A percentile compares a stretch with the other conserved stretches of the same genome.
phyloP scores from a whole-genome alignment of 2,329 filamentous ascomycete species.

The Claviceps sp. region DNA sequence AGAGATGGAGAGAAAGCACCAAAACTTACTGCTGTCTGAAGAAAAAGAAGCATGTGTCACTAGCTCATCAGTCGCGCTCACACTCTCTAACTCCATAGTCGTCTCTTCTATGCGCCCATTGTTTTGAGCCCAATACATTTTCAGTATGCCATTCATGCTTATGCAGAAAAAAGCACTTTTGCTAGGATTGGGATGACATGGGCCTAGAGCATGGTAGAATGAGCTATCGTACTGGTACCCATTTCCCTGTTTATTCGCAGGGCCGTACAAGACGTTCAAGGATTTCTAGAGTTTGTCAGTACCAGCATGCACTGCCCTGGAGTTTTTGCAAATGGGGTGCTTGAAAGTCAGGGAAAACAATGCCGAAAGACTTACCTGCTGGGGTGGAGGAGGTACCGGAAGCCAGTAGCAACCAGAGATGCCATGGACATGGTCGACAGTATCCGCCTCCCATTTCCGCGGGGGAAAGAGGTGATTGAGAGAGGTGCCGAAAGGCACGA shows the following conservation, averaged over 20 bases:
- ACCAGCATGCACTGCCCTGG: background rate
- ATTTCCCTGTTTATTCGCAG: conserved; percentile 47
- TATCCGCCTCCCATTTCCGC: conserved; percentile 51
- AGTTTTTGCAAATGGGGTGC: too few species aligned
- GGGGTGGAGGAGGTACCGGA: conserved; percentile 35
- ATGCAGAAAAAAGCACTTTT: conserved; percentile 68
- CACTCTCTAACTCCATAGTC: conserved; percentile 58
- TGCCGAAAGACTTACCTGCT: conserved; percentile 18
- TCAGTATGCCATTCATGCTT: conserved; percentile 59
- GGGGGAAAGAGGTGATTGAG: conserved; percentile 57
- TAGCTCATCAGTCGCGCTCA: conserved; percentile 59
- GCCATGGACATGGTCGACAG: conserved; percentile 59
- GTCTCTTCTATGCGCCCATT: conserved; percentile 60
- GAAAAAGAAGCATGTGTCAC: conserved; percentile 67
- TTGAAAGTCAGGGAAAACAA: too few species aligned
- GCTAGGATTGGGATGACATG: conserved; percentile 55
- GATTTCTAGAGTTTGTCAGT: conserved; percentile 18
- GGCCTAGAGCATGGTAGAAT: conserved; percentile 51
- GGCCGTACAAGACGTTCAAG: conserved; percentile 39
- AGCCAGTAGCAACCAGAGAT: conserved; percentile 85
- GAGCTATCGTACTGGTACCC: conserved; percentile 59
- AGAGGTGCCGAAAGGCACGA: conserved; percentile 57
- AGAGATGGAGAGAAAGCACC: background rate
- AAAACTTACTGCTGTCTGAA: conserved; percentile 53
- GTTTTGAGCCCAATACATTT: conserved; percentile 64